Conservation (phyloP, 352 stramenopile species). For the Blastocystis sp. region DNA sequence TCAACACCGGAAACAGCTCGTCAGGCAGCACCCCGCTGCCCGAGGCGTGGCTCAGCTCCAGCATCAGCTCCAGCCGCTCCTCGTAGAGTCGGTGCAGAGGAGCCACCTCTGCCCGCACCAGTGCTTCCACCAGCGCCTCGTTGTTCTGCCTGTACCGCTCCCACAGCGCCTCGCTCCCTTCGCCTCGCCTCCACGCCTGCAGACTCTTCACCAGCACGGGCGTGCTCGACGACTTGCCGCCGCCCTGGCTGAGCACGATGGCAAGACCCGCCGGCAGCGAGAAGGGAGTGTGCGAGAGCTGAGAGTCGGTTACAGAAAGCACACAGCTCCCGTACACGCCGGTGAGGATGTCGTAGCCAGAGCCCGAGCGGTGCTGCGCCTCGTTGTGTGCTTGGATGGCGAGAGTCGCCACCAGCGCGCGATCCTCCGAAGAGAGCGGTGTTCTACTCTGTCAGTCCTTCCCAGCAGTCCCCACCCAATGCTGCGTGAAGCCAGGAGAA, state of each 20-base stretch:
- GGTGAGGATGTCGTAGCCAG: conserved; percentile 8
- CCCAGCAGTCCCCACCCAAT: no score
- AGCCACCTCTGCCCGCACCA: no score
- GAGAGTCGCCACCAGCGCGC: background rate
- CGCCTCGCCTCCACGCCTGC: background rate
- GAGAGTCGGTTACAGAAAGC: background rate
- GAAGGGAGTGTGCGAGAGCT: background rate
- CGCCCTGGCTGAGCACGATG: background rate
- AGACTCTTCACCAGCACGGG: background rate
- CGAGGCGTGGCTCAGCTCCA: background rate
- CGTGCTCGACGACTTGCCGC: background rate
- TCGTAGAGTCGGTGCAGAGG: background rate
- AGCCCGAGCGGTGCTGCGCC: background rate
- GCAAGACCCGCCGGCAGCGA: background rate
- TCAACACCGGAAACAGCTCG: background rate
- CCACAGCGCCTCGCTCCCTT: background rate
- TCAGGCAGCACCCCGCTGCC: background rate
- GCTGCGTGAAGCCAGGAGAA: background rate
- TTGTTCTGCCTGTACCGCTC: background rate
- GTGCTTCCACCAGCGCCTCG: background rate
- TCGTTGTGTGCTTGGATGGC: background rate
- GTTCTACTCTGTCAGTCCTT: background rate
- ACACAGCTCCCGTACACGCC: conserved; percentile 18
- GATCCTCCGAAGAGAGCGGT: background rate
- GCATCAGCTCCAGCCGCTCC: background rate